These are phyloP conservation scores for Cladosporium sp. DNA, from an alignment of 2,329 filamentous ascomycete genomes.

Conservation along the genomic window DNA sequence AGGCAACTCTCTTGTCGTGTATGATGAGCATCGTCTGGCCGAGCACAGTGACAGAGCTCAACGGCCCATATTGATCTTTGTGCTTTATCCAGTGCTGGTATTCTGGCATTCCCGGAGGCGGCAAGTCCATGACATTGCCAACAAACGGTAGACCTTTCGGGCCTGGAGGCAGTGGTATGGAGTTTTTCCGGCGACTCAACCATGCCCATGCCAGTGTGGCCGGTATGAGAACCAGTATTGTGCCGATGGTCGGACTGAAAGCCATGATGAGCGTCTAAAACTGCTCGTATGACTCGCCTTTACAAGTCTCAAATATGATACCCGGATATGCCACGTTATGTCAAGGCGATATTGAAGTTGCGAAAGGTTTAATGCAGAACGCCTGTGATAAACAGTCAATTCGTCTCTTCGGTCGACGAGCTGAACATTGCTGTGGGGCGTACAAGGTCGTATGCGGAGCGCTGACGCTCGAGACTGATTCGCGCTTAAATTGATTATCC, in stretches of 20 bases:
- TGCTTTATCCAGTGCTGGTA: constrained; percentile 47
- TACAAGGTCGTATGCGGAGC: neutral
- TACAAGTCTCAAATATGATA: neutral
- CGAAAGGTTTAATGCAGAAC: neutral
- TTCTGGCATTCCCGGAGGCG: constrained; percentile 36
- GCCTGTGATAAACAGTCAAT: neutral
- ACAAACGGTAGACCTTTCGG: constrained; percentile 29
- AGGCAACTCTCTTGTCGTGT: constrained; percentile 41
- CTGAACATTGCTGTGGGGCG: neutral
- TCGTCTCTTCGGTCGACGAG: neutral
- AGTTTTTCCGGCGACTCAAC: neutral
- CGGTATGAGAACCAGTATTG: neutral
- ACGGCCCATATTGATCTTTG: constrained; percentile 38
- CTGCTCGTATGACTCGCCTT: neutral
- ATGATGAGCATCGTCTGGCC: constrained; percentile 48
- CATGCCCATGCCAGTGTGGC: neutral
- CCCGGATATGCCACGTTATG: neutral
- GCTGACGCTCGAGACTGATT: neutral
- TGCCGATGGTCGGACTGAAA: neutral
- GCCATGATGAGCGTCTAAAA: neutral
- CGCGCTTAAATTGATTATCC: neutral
- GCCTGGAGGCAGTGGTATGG: constrained; percentile 27
- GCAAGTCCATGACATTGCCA: constrained; percentile 31
- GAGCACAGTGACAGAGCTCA: constrained; percentile 45
- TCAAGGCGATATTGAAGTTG: neutral